Evolutionary conservation across 192 early-diverging fungal genomes (phyloP).

Genomic region (Gaertneriomyces sp.): DNA sequence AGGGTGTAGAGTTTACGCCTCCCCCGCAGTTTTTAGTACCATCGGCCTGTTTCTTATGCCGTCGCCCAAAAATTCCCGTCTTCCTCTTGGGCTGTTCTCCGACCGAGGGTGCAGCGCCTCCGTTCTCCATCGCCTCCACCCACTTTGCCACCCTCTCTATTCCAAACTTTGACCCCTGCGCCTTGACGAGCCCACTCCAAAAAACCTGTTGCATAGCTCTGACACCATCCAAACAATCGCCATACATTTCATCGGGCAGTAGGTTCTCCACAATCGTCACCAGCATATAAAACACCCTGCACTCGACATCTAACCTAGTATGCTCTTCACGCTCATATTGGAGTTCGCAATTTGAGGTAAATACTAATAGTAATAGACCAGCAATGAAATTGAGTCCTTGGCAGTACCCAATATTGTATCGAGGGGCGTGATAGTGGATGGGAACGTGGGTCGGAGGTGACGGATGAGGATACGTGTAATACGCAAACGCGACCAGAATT

Average conservation of each 20-base stretch:
- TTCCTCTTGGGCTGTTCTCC: background rate
- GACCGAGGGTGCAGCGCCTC: background rate
- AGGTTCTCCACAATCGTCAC: conserved; percentile 69
- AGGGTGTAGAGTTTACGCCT: background rate
- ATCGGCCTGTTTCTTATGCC: background rate
- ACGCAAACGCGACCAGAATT: conserved; percentile 69
- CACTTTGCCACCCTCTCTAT: conserved; percentile 44
- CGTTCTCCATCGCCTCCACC: conserved; percentile 37
- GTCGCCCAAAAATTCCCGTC: conserved; percentile 4
- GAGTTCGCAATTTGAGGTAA: conserved; percentile 14
- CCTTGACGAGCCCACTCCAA: conserved; percentile 45
- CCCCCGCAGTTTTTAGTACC: background rate
- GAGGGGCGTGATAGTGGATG: conserved; percentile 4
- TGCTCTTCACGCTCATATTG: too few species aligned
- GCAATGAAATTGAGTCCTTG: conserved; percentile 79
- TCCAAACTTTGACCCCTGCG: conserved; percentile 45
- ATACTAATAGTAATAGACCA: conserved; percentile 68
- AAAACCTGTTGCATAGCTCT: conserved; percentile 69
- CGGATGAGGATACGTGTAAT: conserved; percentile 56
- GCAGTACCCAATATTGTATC: conserved; percentile 73
- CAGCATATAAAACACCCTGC: conserved; percentile 76
- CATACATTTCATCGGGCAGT: conserved; percentile 73
- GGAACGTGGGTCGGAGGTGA: background rate
- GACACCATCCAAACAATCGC: conserved; percentile 67
- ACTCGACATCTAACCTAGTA: conserved; percentile 51